Evolutionary conservation across 805 yeast species (phyloP).

Genomic region (Dipodascopsis uninucleata): DNA sequence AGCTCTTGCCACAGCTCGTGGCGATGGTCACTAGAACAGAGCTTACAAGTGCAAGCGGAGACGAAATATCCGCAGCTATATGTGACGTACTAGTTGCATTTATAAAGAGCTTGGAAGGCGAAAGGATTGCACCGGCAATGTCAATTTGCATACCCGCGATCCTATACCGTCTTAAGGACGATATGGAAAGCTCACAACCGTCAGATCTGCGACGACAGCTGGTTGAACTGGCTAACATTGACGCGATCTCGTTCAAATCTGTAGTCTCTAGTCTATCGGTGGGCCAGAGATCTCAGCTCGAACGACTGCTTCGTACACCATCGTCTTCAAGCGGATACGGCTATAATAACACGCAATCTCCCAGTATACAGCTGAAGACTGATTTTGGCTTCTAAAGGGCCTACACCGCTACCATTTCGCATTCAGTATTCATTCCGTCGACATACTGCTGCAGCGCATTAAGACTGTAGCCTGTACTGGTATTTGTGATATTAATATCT

Average conservation of each 20-base stretch:
- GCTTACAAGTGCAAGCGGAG: slow-evolving; percentile 35
- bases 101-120: slow-evolving; percentile 39
- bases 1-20: slow-evolving; percentile 47
- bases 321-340: slow-evolving; percentile 2
- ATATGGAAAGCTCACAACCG: slow-evolving; percentile 7
- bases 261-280: slow-evolving; percentile 47
- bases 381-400: no score
- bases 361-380: slow-evolving; percentile 21
- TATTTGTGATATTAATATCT: no score
- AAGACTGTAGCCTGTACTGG: no score
- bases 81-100: slow-evolving; percentile 52
- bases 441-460: no score
- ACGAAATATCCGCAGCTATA: slow-evolving; percentile 35
- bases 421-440: no score
- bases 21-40: slow-evolving; percentile 32
- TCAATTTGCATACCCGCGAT: slow-evolving; percentile 33
- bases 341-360: slow-evolving; percentile 1
- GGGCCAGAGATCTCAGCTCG: slow-evolving; percentile 29
- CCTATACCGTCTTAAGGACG: slow-evolving; percentile 15
- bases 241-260: slow-evolving; percentile 36
- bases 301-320: slow-evolving; percentile 22
- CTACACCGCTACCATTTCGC: no score
- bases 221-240: slow-evolving; percentile 34
- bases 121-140: slow-evolving; percentile 34
- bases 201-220: slow-evolving; percentile 31